phyloP scores from a whole-genome alignment of 2,329 filamentous ascomycete species.

The Trichocomaceae sp. region DNA sequence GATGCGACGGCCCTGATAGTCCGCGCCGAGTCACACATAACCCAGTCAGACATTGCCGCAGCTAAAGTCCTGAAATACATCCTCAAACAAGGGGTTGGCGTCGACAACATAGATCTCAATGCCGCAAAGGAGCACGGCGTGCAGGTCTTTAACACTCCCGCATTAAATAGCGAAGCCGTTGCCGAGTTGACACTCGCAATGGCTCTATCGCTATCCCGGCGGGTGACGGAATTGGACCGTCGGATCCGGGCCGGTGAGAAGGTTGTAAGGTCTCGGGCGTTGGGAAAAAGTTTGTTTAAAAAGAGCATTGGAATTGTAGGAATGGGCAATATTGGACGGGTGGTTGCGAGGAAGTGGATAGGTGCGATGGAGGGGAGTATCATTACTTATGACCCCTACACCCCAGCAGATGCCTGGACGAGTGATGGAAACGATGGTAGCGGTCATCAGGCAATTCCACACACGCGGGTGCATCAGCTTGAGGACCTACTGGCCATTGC shows the following conservation, averaged over 20 bases:
- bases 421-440: constrained; percentile 12
- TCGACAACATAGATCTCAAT: constrained; percentile 26
- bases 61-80: constrained; percentile 23
- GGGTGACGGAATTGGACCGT: constrained; percentile 25
- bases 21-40: constrained; percentile 20
- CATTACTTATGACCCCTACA: constrained; percentile 29
- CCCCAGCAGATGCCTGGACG: constrained; percentile 23
- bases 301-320: constrained; percentile 35
- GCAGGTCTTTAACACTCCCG: constrained; percentile 22
- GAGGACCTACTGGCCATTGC: neutral
- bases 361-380: constrained; percentile 25
- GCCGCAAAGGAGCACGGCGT: constrained; percentile 20
- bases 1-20: constrained; percentile 21
- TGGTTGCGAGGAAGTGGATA: constrained; percentile 30
- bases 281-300: constrained; percentile 24
- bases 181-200: constrained; percentile 30
- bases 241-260: constrained; percentile 19
- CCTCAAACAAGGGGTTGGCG: constrained; percentile 26
- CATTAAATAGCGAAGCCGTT: constrained; percentile 27
- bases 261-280: constrained; percentile 21
- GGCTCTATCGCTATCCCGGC: constrained; percentile 25
- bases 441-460: constrained; percentile 17
- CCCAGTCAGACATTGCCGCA: constrained; percentile 17
- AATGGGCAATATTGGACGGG: constrained; percentile 33
- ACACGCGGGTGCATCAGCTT: constrained; percentile 19